Evolutionary conservation across 2,329 filamentous ascomycete species (phyloP), one percentile per base, ranked within the genome.

Genomic region (Ceratocystis harringtonii): DNA sequence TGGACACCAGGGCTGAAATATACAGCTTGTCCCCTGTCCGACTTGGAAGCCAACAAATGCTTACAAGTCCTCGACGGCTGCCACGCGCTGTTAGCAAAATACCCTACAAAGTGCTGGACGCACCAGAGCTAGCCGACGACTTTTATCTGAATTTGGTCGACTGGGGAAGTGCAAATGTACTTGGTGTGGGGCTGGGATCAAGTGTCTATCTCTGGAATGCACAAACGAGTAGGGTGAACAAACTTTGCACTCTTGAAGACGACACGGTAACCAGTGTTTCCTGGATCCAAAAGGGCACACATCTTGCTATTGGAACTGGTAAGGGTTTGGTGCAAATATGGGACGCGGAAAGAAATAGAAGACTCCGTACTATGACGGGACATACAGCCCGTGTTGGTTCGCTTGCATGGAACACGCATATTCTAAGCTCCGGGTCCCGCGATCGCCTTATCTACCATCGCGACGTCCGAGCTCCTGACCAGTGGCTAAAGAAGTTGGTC

Each of bases 181-280:
- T 99, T 10, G 94, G 92, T 5, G 94, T 99, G 55, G 94, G 94
- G 0, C 78, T 99, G 30, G 92, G 92, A 19, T 90, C 88, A 19
- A 95, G 90, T 70, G 94, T 99, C 5, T 99, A 97, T 73, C 94
- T 97, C 85, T 99, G 94, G 94, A 96, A 96, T 73, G 94, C 92
- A 3, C 85, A 90, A 70, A 88, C 88, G 6, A 94, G 92, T 68
- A 84, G 89, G 69, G 94, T 99, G 1, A 95, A 91, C 68, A 96
- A 95, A 75, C 81, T 99, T 8, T 97, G 94, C 75, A 92, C 95
- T 58, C 79, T 97, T 12, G 86, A 89, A 69, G 92, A 96, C 71
- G 94, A 99, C 73, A 92, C 87, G 0, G 92, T 99, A 0, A 99
- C 94, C 2, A 96, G 92, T 71, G 94, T 99, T 10, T 95, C 88